Evolutionary conservation across 2,329 filamentous ascomycete genomes (phyloP).

Genomic region (Fusarium sororula): DNA sequence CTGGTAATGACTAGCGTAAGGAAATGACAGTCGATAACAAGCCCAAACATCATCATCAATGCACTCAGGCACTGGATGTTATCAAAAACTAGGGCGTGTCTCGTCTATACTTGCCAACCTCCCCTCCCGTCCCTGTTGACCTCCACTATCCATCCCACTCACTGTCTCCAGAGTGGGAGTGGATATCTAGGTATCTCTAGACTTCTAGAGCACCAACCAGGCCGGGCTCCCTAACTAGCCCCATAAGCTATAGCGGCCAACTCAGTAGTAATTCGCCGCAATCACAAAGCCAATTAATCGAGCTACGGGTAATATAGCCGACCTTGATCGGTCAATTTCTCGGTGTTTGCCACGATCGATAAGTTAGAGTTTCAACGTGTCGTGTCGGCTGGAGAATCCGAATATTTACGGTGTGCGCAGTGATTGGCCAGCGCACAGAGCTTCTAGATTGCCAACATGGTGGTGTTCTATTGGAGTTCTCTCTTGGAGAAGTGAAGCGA

Average conservation of each 20-base stretch:
- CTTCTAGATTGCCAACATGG: constrained; percentile 11
- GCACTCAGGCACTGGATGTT: not conserved
- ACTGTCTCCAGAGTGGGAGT: not conserved
- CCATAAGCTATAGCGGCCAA: not conserved
- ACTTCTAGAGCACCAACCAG: not conserved
- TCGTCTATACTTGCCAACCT: constrained; percentile 17
- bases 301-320: not conserved
- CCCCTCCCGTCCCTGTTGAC: not conserved
- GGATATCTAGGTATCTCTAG: not conserved
- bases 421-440: not conserved
- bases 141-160: not conserved
- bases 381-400: constrained; percentile 3
- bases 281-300: not conserved
- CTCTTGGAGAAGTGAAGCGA: constrained; percentile 13
- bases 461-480: constrained; percentile 20
- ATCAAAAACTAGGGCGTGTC: not conserved
- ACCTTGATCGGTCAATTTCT: not conserved
- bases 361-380: not conserved
- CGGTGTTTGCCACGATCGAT: not conserved
- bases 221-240: not conserved
- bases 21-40: not conserved
- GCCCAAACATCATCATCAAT: not conserved
- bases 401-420: not conserved
- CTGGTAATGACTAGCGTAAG: not conserved
- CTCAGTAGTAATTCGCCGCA: not conserved